A percentile compares a stretch with the other conserved stretches of the same genome.
These are phyloP conservation scores for Verticillium klebahnii DNA, from an alignment of 2,329 filamentous ascomycete species.

Conservation along the genomic window DNA sequence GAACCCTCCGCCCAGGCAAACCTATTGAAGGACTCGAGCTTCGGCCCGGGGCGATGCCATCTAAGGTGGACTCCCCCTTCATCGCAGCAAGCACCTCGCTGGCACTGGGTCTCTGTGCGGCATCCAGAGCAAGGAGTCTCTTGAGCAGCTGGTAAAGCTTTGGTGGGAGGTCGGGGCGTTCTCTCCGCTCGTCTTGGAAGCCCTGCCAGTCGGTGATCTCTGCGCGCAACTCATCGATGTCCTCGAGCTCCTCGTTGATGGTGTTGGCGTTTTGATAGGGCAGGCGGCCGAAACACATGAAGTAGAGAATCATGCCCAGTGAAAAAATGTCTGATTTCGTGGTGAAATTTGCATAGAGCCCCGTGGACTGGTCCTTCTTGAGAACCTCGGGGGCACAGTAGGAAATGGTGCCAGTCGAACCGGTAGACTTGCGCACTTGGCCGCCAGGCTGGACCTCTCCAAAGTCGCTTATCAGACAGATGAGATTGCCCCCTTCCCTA, in stretches of 20 bases:
- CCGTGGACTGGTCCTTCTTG: conserved; percentile 54
- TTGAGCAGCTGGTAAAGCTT: conserved; percentile 83
- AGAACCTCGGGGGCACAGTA: conserved; percentile 97
- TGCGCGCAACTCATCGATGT: conserved; percentile 75
- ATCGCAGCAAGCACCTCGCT: conserved; percentile 79
- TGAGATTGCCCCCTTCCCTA: conserved; percentile 63
- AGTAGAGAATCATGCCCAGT: conserved; percentile 96
- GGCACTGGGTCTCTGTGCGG: conserved; percentile 73
- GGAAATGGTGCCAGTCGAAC: conserved; percentile 91
- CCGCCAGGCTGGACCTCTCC: conserved; percentile 91
- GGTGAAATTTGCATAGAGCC: conserved; percentile 86
- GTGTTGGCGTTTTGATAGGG: conserved; percentile 82
- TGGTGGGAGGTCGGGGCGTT: conserved; percentile 77
- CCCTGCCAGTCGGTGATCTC: conserved; percentile 88
- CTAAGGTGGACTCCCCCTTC: conserved; percentile 57
- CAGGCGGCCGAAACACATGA: conserved; percentile 89
- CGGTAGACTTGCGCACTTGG: conserved; percentile 78
- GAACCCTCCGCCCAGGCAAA: conserved; percentile 42
- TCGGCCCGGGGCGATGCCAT: conserved; percentile 30
- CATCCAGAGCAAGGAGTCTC: conserved; percentile 72
- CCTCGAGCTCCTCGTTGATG: conserved; percentile 86
- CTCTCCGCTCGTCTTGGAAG: conserved; percentile 71
- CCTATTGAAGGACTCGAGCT: conserved; percentile 31
- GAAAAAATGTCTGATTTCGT: conserved; percentile 99
- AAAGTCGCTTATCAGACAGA: conserved; percentile 93